Evolutionary conservation across 2,329 filamentous ascomycete genomes (phyloP), one percentile per base, ranked within the genome.

Genomic region (Zasmidium angulare): DNA sequence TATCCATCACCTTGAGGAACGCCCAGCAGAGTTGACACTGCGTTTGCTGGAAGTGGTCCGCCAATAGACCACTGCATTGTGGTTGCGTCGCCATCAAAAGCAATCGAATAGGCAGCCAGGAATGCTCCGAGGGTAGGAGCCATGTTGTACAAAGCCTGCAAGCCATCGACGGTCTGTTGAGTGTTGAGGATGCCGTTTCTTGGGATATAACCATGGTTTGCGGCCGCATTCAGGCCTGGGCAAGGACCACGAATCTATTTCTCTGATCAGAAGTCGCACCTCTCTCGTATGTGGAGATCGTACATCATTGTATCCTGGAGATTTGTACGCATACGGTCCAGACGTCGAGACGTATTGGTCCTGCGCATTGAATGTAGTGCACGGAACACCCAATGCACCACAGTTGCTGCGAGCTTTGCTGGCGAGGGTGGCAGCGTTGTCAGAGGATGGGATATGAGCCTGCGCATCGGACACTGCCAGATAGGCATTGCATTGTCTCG

Each of bases 91-190:
- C 62, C 62, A 21, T 62, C 60, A 29, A 60, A 26, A 20, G 71
- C 58, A 23, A 69, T 63, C 24, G 70, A 68, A 46, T 71, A 72
- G 40, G 66, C 63, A 22, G 72, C 63, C 21, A 74, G 64, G 53
- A 73, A 68, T 21, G 63, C 56, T 19, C 58, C 58, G 48, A 64
- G 47, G 19, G 56, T 47, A 9, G 52, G 29, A 19, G 53, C 51
- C 50, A 64, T 56, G 23, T 60, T 56, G 51, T 60, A 59, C 4
- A 52, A 67, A 23, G 57, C 31, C 11, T 31, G 56, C 9, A 66
- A 66, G 36, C 58, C 64, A 2, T 64, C 60, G 53, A 70, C 63
- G 49, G 68, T 70, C 23, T 70, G 56, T 3, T 56, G 14, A 43
- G 69, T 67, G 40, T 68, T 69, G 3, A 57, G 64, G n/a, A 68